These are phyloP conservation scores for Aspergillus flavus DNA, from an alignment of 2,329 filamentous ascomycete genomes.

Conservation along the genomic window DNA sequence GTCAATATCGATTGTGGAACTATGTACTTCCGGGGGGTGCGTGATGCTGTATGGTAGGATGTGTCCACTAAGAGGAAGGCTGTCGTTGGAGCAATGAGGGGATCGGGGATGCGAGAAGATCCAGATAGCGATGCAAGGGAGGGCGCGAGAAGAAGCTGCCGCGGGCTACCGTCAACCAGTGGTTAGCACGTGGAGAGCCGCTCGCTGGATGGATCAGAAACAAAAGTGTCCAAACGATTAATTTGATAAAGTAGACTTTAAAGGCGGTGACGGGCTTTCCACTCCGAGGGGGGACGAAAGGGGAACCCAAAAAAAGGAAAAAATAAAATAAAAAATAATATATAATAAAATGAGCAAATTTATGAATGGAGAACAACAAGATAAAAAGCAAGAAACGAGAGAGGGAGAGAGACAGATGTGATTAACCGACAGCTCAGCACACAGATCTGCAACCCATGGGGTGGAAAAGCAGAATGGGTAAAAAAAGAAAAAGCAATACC, in stretches of 20 bases:
- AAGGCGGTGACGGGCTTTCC: conserved; percentile 15
- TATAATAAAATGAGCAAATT: neutral
- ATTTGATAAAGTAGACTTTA: conserved; percentile 4
- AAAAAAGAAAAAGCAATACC: conserved; percentile 1
- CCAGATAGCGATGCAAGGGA: conserved; percentile 27
- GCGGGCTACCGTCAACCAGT: conserved; percentile 23
- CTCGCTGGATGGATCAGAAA: conserved; percentile 15
- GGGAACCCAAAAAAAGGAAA: neutral
- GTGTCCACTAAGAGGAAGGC: neutral
- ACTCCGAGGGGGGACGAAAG: conserved; percentile 1
- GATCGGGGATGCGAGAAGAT: conserved; percentile 23
- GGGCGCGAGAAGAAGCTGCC: conserved; percentile 23
- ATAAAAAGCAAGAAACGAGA: neutral
- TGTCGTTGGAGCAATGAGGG: conserved; percentile 16
- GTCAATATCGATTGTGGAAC: conserved; percentile 16
- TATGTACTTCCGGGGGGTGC: conserved; percentile 8
- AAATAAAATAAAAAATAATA: neutral
- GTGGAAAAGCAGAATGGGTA: conserved; percentile 3
- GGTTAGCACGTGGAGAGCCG: conserved; percentile 30
- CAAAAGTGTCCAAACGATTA: neutral
- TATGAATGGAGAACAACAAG: neutral
- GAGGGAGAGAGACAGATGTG: conserved; percentile 16
- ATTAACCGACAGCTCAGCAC: conserved; percentile 28
- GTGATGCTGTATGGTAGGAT: conserved; percentile 22
- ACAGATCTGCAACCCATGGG: conserved; percentile 19